Base-by-base conservation (phyloP, 768 basidiomycete genomes). In the Chiua virens region DNA sequence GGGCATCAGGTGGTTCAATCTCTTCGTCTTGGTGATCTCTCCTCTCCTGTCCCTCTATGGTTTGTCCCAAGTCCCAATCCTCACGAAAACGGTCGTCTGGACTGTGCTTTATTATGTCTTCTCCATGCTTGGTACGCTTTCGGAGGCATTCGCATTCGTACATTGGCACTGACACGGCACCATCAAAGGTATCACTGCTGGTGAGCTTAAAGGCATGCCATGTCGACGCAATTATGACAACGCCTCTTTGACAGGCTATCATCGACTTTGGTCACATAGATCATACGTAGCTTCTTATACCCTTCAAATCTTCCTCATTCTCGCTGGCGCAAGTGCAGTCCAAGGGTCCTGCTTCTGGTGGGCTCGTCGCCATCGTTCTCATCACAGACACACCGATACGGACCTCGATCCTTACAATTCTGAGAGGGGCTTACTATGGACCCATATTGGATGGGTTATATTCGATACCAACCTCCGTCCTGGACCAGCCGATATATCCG, bases 301-400 rank as follows among this genome's bases (percentile, higher is more conserved):
- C 25, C 78, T 93, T 15, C 87, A 88, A 64, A 69, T 83, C 43
- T 80, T 85, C 63, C 77, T 92, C 30, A 76, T 89, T 9, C 73
- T 82, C 41, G 88, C 85, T 3, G 90, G 90, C 8, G 81, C 86
- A 28, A 91, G 89, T 63, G 88, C 89, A 4, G 88, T 91, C 4
- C 85, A 93, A 71, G 90, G 90, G 0, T 92, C 89, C 14, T 89
- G 89, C 70, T 84, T 80, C 63, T 93, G 89, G 89, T 93, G 90
- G 90, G 82, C 86, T 15, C 79, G 86, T 43, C 81, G 86, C 8
- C 90, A 93, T 69, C 84, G 90, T 50, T 87, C 89, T 30, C 89
- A 89, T 64, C 89, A 89, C 65, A 83, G 87, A 55, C 78, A 92
- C 71, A 91, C 89, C 56, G 90, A 93, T 71, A 92, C 89, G 32